phyloP scores from a whole-genome alignment of 345 rosid species.

The Isatis tinctoria region DNA sequence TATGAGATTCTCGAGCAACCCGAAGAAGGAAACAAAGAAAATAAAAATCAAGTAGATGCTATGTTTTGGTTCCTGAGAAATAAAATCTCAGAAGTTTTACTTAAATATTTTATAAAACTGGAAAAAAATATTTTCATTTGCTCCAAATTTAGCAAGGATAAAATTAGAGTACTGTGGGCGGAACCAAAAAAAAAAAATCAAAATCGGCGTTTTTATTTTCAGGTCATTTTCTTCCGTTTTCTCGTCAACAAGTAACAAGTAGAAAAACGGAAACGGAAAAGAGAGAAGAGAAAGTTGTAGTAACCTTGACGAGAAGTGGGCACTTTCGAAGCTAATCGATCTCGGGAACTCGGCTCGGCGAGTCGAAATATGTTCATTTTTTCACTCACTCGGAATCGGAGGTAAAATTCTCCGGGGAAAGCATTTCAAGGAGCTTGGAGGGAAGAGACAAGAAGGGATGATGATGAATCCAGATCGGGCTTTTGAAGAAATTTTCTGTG shows the following conservation, averaged over 20 bases:
- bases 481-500: background rate
- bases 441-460: slow-evolving; percentile 13
- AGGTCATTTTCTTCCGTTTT: slow-evolving; percentile 1
- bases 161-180: background rate
- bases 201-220: background rate
- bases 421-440: background rate
- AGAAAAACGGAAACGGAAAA: background rate
- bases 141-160: background rate
- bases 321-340: slow-evolving; percentile 20
- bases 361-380: slow-evolving; percentile 48
- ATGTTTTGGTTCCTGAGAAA: background rate
- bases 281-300: background rate
- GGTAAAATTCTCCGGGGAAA: background rate
- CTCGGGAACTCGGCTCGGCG: slow-evolving; percentile 35
- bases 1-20: slow-evolving; percentile 13
- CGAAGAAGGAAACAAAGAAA: background rate
- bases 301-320: slow-evolving; percentile 41
- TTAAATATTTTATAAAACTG: slow-evolving; percentile 18
- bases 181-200: background rate
- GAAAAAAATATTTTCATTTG: background rate
- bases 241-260: slow-evolving; percentile 11
- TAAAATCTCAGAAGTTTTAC: slow-evolving; percentile 1
- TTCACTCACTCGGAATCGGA: slow-evolving; percentile 29
- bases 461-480: slow-evolving; percentile 37
- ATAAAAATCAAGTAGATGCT: background rate